Percentiles rank a stretch among this genome's conserved stretches.
phyloP scores from a whole-genome alignment of 208 protist genomes.

The Porcisia deanei region DNA sequence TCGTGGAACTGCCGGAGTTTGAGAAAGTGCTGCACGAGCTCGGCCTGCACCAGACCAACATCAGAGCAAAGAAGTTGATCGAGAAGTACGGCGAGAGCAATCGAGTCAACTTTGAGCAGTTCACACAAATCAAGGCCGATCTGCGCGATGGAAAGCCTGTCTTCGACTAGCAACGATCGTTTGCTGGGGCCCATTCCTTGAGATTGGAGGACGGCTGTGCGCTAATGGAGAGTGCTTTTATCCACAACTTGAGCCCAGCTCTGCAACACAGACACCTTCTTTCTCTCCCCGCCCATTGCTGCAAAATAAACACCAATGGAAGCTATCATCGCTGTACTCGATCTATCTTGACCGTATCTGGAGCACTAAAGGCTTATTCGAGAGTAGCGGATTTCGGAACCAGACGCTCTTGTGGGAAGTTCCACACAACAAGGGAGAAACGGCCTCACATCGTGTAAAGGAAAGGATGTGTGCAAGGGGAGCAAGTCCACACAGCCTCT shows the following conservation, averaged over 20 bases:
- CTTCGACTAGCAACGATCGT: constrained; percentile 41
- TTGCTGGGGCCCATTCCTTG: not conserved
- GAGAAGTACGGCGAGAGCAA: constrained; percentile 70
- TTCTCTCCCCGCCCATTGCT: constrained; percentile 5
- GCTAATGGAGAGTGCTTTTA: too few species aligned
- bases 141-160: constrained; percentile 68
- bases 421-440: not conserved
- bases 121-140: constrained; percentile 65
- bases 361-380: not conserved
- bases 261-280: not conserved
- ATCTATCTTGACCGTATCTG: not conserved
- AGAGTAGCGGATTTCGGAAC: not conserved
- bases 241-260: not conserved
- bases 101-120: constrained; percentile 76
- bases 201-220: not conserved
- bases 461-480: not conserved
- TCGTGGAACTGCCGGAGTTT: constrained; percentile 71
- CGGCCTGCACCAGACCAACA: constrained; percentile 42
- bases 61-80: constrained; percentile 48
- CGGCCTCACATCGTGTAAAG: too few species aligned
- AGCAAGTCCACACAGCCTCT: not conserved
- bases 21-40: constrained; percentile 60
- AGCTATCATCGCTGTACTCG: not conserved
- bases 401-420: not conserved
- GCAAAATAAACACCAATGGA: not conserved